phyloP scores from a whole-genome alignment of 805 yeast species.

The Candida saitoana region DNA sequence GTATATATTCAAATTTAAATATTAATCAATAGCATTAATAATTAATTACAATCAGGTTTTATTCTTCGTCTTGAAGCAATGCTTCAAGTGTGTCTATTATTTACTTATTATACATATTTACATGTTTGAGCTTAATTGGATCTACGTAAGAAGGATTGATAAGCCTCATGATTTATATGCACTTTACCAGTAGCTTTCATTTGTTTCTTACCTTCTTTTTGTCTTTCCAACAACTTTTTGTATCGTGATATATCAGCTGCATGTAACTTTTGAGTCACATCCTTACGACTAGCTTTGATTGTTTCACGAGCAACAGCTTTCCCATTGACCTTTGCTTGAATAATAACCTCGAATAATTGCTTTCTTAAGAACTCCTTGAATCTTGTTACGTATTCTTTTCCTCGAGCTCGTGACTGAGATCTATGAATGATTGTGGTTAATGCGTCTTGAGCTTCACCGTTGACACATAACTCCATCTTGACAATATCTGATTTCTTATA shows the following conservation, averaged over 20 bases:
- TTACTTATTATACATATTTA: constrained; percentile 7
- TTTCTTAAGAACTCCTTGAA: constrained; percentile 75
- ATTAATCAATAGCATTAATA: no score
- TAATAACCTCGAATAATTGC: constrained; percentile 87
- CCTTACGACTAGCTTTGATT: constrained; percentile 88
- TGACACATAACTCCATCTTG: constrained; percentile 83
- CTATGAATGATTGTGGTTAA: constrained; percentile 85
- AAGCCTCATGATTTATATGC: constrained; percentile 77
- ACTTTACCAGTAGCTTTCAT: constrained; percentile 79
- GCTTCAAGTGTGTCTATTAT: not conserved
- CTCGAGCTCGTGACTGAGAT: constrained; percentile 67
- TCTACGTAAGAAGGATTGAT: constrained; percentile 70
- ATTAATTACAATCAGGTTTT: no score
- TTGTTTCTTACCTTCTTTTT: constrained; percentile 88
- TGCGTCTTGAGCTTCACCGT: constrained; percentile 88
- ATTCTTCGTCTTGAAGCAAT: not conserved
- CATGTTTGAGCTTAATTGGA: constrained; percentile 13
- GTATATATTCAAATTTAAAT: no score
- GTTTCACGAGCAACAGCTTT: constrained; percentile 88
- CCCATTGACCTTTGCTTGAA: constrained; percentile 81
- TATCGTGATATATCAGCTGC: constrained; percentile 91
- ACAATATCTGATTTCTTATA: constrained; percentile 76
- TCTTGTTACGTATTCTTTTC: constrained; percentile 76
- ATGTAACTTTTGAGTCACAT: constrained; percentile 88
- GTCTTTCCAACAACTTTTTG: constrained; percentile 80